Conservation (phyloP, 176 grass and related monocot genomes). For the Oryza meyeriana region DNA sequence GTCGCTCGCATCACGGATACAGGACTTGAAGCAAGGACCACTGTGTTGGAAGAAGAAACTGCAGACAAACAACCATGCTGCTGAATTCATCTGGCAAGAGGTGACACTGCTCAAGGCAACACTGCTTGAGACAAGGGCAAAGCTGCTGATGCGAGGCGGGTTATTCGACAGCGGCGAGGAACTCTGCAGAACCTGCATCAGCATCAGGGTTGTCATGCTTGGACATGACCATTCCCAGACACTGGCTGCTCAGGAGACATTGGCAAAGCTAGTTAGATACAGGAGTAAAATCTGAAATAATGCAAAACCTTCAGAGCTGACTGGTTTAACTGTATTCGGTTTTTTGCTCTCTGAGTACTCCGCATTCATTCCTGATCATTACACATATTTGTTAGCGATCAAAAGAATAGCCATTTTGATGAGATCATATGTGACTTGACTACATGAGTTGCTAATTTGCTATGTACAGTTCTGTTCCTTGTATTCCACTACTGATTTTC, state of each 20-base stretch:
- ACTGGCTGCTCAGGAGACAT: slow-evolving; percentile 76
- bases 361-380: background rate
- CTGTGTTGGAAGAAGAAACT: slow-evolving; percentile 86
- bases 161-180: slow-evolving; percentile 75
- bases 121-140: slow-evolving; percentile 82
- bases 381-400: slow-evolving; percentile 24
- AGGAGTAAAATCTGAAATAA: slow-evolving; percentile 75
- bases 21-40: slow-evolving; percentile 57
- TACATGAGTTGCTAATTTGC: slow-evolving; percentile 21
- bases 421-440: slow-evolving; percentile 22
- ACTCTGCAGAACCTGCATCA: slow-evolving; percentile 90
- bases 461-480: slow-evolving; percentile 32
- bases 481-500: background rate
- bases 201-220: slow-evolving; percentile 88
- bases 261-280: slow-evolving; percentile 82
- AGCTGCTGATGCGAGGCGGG: slow-evolving; percentile 77
- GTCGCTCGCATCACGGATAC: slow-evolving; percentile 52
- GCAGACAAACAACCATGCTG: slow-evolving; percentile 47
- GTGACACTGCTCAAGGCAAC: slow-evolving; percentile 81
- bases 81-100: slow-evolving; percentile 88
- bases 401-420: slow-evolving; percentile 33
- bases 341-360: background rate
- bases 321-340: background rate
- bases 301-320: background rate
- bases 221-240: slow-evolving; percentile 77